These are phyloP conservation scores for Spencermartinsiella ligniputridi DNA, from an alignment of 1,139 yeast genomes.

Conservation along the genomic window DNA sequence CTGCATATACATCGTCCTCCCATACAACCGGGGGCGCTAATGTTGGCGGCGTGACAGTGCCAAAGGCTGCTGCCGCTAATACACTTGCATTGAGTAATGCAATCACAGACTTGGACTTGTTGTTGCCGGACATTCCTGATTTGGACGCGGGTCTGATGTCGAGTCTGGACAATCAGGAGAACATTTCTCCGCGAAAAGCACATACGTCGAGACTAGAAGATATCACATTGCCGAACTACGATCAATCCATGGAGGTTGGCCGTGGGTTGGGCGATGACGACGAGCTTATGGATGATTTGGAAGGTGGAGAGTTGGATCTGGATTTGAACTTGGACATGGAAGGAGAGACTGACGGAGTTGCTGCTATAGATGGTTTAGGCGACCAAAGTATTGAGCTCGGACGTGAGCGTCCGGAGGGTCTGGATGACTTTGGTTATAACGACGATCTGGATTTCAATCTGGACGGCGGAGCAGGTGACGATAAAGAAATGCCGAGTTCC, in stretches of 20 bases:
- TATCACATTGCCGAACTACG: slow-evolving; percentile 24
- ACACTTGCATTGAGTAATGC: slow-evolving; percentile 49
- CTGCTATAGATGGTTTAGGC: too few species aligned
- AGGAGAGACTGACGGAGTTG: slow-evolving; percentile 13
- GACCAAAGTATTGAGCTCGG: slow-evolving; percentile 25
- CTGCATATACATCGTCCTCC: slow-evolving; percentile 48
- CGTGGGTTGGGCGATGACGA: slow-evolving; percentile 35
- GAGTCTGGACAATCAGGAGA: neutral
- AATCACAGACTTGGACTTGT: slow-evolving; percentile 65
- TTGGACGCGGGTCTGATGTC: slow-evolving; percentile 6
- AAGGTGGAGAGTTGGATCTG: slow-evolving; percentile 41
- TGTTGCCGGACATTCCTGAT: slow-evolving; percentile 20
- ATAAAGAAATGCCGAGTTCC: slow-evolving; percentile 9
- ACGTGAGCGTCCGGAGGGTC: slow-evolving; percentile 13
- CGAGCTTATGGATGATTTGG: slow-evolving; percentile 14
- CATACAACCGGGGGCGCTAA: slow-evolving; percentile 37
- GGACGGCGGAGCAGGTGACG: slow-evolving; percentile 15
- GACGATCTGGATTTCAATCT: slow-evolving; percentile 15
- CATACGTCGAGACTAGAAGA: slow-evolving; percentile 5
- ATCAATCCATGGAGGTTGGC: slow-evolving; percentile 46
- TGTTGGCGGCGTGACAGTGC: slow-evolving; percentile 25
- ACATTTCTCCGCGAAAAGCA: neutral
- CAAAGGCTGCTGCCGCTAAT: neutral
- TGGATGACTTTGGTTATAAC: slow-evolving; percentile 11
- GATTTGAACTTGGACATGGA: slow-evolving; percentile 38